These are phyloP conservation scores for Amorphotheca resinae DNA, from an alignment of 495 filamentous ascomycete genomes.

Conservation along the genomic window DNA sequence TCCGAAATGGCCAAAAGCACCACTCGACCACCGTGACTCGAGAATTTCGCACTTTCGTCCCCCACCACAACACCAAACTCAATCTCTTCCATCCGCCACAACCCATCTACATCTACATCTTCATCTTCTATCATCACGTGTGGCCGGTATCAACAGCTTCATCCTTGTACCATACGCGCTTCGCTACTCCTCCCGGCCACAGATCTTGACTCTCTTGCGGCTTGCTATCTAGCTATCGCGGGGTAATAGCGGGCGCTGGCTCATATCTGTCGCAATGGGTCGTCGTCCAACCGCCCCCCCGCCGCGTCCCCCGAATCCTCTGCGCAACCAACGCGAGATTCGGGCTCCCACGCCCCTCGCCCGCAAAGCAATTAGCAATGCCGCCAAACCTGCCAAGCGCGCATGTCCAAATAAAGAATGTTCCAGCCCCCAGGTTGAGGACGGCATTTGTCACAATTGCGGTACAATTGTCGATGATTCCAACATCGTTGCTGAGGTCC, in stretches of 20 bases:
- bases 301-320: constrained; percentile 8
- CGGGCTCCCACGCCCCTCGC: constrained; percentile 6
- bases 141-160: no score
- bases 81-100: not conserved
- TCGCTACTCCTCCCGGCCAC: no score
- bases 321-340: constrained; percentile 10
- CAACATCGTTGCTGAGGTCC: constrained; percentile 83
- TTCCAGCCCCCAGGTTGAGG: constrained; percentile 28
- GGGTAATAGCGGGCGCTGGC: constrained; percentile 4
- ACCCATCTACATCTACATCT: constrained; percentile 1
- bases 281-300: not conserved
- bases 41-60: not conserved
- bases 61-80: constrained; percentile 4
- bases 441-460: constrained; percentile 66
- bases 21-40: not conserved
- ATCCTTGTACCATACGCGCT: no score
- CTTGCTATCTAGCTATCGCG: constrained; percentile 1
- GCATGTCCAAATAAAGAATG: constrained; percentile 28
- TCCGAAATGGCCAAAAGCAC: no score
- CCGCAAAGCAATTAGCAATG: constrained; percentile 7
- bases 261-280: constrained; percentile 2
- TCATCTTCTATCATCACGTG: constrained; percentile 12
- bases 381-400: constrained; percentile 10
- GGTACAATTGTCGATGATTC: constrained; percentile 68
- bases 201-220: not conserved